A percentile compares a stretch with the other conserved stretches of the same genome.
phyloP scores from a whole-genome alignment of 2,329 filamentous ascomycete genomes.

The Pseudohalonectria lignicola region DNA sequence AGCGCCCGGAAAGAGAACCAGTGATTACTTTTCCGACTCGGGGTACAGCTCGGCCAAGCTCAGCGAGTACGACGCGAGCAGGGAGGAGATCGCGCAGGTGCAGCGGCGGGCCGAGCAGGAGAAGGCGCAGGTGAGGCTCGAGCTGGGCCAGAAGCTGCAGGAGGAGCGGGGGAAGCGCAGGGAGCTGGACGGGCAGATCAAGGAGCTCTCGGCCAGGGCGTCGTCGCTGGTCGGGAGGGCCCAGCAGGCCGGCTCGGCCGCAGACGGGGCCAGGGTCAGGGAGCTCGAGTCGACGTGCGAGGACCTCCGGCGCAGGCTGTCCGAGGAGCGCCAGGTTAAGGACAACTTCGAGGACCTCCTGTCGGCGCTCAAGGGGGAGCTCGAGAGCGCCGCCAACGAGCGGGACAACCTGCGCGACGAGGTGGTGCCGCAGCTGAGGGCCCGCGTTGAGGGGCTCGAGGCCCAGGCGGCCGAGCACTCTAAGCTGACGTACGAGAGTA shows the following conservation, averaged over 20 bases:
- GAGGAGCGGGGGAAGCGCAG: conserved; percentile 71
- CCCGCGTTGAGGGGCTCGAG: conserved; percentile 70
- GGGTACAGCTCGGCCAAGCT: conserved; percentile 77
- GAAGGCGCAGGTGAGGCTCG: conserved; percentile 73
- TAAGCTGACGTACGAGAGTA: conserved; percentile 66
- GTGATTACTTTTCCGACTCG: conserved; percentile 97
- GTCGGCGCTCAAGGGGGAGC: conserved; percentile 69
- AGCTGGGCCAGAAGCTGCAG: conserved; percentile 76
- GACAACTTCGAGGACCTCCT: conserved; percentile 91
- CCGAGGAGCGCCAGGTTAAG: conserved; percentile 78
- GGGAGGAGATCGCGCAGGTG: conserved; percentile 69
- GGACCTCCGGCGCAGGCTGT: conserved; percentile 68
- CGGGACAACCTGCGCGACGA: conserved; percentile 87
- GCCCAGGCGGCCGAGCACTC: conserved; percentile 61
- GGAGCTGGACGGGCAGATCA: conserved; percentile 73
- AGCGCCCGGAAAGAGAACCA: conserved; percentile 61
- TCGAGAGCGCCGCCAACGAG: conserved; percentile 75
- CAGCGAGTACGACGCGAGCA: conserved; percentile 51
- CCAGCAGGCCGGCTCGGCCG: conserved; percentile 31
- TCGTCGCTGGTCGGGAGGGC: conserved; percentile 36
- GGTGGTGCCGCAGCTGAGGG: conserved; percentile 66
- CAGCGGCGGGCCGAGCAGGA: conserved; percentile 83
- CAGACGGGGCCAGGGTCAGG: conserved; percentile 46
- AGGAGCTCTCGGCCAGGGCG: conserved; percentile 68
- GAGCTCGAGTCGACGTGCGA: conserved; percentile 75